Conservation (phyloP, 805 yeast species). For the Debaryomyces tyrocola region DNA sequence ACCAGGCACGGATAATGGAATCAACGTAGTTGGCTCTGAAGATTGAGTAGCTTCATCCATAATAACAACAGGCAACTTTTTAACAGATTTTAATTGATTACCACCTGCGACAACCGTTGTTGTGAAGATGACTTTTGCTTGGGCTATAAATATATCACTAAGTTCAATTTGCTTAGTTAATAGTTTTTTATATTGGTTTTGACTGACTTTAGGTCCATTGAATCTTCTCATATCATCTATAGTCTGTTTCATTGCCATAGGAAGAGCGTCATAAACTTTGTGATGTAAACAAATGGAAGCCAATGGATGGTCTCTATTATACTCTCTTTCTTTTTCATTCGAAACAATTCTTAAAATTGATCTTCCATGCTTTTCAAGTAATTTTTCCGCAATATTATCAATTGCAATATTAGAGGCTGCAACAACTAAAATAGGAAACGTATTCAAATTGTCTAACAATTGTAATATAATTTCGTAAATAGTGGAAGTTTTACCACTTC, state of each 20-base stretch:
- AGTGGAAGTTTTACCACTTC: slow-evolving; percentile 51
- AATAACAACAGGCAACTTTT: slow-evolving; percentile 62
- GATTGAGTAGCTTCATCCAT: slow-evolving; percentile 83
- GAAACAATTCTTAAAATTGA: slow-evolving; percentile 61
- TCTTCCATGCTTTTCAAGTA: slow-evolving; percentile 49
- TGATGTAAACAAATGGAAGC: slow-evolving; percentile 64
- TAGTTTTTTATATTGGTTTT: slow-evolving; percentile 51
- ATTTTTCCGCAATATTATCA: slow-evolving; percentile 72
- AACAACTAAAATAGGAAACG: slow-evolving; percentile 67
- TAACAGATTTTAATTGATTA: slow-evolving; percentile 54
- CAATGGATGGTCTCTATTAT: slow-evolving; percentile 55
- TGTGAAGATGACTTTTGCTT: slow-evolving; percentile 69
- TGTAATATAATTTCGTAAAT: slow-evolving; percentile 49
- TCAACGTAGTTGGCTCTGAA: slow-evolving; percentile 68
- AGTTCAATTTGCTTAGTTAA: slow-evolving; percentile 44
- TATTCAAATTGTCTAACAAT: slow-evolving; percentile 51
- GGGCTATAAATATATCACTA: slow-evolving; percentile 53
- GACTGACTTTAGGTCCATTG: slow-evolving; percentile 40
- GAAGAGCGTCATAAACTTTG: slow-evolving; percentile 51
- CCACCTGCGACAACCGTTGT: slow-evolving; percentile 77
- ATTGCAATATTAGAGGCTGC: slow-evolving; percentile 78
- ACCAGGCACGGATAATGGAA: slow-evolving; percentile 69
- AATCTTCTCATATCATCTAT: slow-evolving; percentile 41
- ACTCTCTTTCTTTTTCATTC: slow-evolving; percentile 60
- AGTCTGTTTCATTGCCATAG: slow-evolving; percentile 44